phyloP scores from a whole-genome alignment of 2,329 filamentous ascomycete genomes.

The Epichloe brachyelytri region DNA sequence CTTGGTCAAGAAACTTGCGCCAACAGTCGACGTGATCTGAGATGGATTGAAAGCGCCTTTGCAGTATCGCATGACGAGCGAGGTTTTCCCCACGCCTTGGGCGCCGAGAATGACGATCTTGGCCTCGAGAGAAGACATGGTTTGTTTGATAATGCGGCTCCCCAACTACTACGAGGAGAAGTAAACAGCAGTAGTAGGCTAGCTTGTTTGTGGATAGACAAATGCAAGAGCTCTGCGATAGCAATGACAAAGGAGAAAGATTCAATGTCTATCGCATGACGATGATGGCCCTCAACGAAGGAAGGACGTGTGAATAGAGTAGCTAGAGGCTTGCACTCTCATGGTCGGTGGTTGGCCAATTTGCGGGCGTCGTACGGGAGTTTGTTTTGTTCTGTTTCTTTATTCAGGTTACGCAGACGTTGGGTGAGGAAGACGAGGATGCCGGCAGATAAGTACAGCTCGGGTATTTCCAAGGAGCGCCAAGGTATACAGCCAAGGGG shows the following conservation, averaged over 20 bases:
- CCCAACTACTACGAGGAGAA: neutral
- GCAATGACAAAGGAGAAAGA: neutral
- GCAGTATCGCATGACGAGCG: constrained; percentile 63
- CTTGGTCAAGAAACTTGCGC: constrained; percentile 69
- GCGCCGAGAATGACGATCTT: constrained; percentile 72
- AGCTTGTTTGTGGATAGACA: neutral
- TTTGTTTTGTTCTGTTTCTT: too few species aligned
- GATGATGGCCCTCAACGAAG: constrained; percentile 2
- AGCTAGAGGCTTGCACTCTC: constrained; percentile 1
- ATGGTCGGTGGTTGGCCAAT: neutral
- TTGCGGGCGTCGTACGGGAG: neutral
- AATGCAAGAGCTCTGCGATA: neutral
- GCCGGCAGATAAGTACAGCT: too few species aligned
- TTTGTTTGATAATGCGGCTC: neutral
- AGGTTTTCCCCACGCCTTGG: constrained; percentile 70
- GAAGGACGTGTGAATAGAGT: neutral
- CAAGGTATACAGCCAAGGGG: too few species aligned
- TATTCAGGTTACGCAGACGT: too few species aligned
- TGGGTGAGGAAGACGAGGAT: too few species aligned
- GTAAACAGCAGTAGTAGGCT: neutral
- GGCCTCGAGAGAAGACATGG: constrained; percentile 55
- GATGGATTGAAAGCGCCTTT: constrained; percentile 56
- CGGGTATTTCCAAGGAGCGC: too few species aligned
- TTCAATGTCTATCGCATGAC: constrained; percentile 4
- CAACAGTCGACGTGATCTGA: constrained; percentile 58